These are phyloP conservation scores for Yarrowia sp. DNA, from an alignment of 805 yeast species.

Conservation along the genomic window DNA sequence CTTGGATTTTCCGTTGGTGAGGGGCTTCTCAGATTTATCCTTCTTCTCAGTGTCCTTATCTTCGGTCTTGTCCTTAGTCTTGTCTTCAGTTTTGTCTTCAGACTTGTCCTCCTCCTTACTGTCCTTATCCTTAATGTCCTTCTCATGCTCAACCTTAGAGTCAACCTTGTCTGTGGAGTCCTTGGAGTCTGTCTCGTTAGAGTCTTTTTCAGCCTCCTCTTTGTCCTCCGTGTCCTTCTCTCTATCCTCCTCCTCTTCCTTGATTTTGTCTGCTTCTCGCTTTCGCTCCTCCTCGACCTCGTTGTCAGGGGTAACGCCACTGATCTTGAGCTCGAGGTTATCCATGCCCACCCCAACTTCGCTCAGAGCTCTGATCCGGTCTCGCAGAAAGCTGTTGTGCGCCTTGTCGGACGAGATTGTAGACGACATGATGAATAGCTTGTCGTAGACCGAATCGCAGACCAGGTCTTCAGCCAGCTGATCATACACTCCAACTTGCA, in stretches of 20 bases:
- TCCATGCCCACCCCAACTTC: constrained; percentile 46
- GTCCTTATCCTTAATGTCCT: constrained; percentile 41
- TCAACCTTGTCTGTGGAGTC: constrained; percentile 1
- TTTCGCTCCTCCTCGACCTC: constrained; percentile 27
- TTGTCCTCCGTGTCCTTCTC: constrained; percentile 11
- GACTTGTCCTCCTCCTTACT: constrained; percentile 40
- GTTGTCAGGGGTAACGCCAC: constrained; percentile 40
- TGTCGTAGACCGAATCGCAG: constrained; percentile 50
- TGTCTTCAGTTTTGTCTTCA: background rate
- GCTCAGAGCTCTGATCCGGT: constrained; percentile 47
- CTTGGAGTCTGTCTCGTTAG: constrained; percentile 10
- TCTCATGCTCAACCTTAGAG: background rate
- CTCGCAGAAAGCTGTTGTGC: constrained; percentile 44
- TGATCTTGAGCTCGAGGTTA: constrained; percentile 48
- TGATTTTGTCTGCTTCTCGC: background rate
- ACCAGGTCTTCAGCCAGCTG: constrained; percentile 52
- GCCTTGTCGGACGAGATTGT: constrained; percentile 47
- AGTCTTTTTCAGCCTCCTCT: background rate
- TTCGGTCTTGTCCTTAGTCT: constrained; percentile 40
- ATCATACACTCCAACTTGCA: constrained; percentile 43
- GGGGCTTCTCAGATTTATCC: background rate
- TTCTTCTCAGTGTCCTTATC: background rate
- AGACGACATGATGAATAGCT: constrained; percentile 49
- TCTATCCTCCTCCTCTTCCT: constrained; percentile 1
- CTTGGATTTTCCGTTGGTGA: background rate